Conservation (phyloP, 2,329 filamentous ascomycete genomes). For the Fusarium mundagurra region DNA sequence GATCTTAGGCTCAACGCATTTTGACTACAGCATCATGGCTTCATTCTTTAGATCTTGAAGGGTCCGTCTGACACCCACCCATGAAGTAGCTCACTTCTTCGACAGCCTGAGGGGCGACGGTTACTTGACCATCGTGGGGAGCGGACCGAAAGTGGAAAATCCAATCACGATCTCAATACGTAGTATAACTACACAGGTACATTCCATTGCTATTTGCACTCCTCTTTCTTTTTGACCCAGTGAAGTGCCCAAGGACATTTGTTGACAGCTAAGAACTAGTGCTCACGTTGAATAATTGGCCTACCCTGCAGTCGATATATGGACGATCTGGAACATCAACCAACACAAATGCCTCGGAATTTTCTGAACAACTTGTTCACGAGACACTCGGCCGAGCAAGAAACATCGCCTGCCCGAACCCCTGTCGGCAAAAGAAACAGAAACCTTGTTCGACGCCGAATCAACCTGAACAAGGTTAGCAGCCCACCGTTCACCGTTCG, state of each 20-base stretch:
- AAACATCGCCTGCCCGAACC: background rate
- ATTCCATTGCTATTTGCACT: background rate
- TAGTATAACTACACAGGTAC: background rate
- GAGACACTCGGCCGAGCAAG: conserved; percentile 17
- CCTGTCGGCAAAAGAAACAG: background rate
- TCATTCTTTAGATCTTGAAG: background rate
- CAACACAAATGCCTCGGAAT: background rate
- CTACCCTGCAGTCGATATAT: background rate
- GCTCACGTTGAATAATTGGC: background rate
- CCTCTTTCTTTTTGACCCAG: background rate
- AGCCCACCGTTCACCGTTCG: conserved; percentile 2
- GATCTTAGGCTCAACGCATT: background rate
- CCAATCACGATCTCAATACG: background rate
- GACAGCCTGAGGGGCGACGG: background rate
- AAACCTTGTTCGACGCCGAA: background rate
- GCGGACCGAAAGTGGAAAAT: background rate
- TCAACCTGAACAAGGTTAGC: conserved; percentile 11
- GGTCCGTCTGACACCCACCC: background rate
- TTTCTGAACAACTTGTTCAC: background rate
- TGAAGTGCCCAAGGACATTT: background rate
- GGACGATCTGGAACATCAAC: background rate
- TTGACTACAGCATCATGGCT: background rate
- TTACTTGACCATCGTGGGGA: background rate
- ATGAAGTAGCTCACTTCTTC: background rate
- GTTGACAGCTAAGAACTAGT: background rate